These are phyloP conservation scores for Rhododendron kiyosumense DNA, from an alignment of 148 eudicot species.

Conservation along the genomic window DNA sequence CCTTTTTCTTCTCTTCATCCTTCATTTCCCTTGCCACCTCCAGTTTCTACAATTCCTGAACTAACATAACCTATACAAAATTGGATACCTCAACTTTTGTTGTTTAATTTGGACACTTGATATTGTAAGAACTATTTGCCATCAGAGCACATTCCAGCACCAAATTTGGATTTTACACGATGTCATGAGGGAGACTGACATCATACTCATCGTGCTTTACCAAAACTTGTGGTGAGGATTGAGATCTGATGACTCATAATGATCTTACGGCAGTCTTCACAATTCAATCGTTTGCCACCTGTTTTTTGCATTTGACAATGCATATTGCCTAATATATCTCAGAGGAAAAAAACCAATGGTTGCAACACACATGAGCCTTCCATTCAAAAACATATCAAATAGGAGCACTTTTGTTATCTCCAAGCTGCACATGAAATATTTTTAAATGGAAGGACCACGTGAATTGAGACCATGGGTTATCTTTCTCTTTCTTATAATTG, in stretches of 20 bases:
- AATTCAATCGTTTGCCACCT: not conserved
- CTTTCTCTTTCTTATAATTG: not conserved
- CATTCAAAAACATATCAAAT: slow-evolving; percentile 1
- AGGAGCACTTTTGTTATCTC: not conserved
- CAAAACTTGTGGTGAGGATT: not conserved
- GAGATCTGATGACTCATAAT: not conserved
- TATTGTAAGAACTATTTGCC: not conserved
- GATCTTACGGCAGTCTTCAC: not conserved
- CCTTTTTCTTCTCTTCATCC: not conserved
- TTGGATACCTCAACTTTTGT: not conserved
- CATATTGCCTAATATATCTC: too few relatives aligned
- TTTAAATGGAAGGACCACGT: not conserved
- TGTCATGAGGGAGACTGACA: not conserved
- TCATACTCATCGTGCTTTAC: not conserved
- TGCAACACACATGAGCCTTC: not conserved
- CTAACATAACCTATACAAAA: not conserved
- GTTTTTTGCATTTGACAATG: not conserved
- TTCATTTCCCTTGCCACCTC: not conserved
- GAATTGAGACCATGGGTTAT: not conserved
- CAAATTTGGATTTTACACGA: not conserved
- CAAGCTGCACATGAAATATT: not conserved
- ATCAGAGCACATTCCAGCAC: not conserved
- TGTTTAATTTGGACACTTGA: not conserved
- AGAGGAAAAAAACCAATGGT: slow-evolving; percentile 2
- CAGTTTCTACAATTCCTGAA: not conserved